Evolutionary conservation across 2,329 filamentous ascomycete genomes (phyloP), one percentile per base, ranked within the genome.

Genomic region (Ophioceras dolichostomum): DNA sequence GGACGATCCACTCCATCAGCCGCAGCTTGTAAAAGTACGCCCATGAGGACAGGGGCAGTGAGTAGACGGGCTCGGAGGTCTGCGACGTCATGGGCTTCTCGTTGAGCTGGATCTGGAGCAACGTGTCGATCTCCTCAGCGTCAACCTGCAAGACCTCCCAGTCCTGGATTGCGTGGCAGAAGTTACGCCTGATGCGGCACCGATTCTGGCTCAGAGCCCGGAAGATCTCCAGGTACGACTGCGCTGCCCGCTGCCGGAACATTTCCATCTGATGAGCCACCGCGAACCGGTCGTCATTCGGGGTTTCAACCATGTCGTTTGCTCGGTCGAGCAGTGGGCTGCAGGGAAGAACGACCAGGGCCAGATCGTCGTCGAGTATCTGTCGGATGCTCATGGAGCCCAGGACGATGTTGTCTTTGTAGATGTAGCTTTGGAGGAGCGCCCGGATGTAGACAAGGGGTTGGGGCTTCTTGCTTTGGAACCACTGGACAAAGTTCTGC

Each of bases 121-220:
- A 65, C 24, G 71, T 65, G 54, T 93, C 86, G 24, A 87, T 66
- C 43, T 84, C 76, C 53, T 89, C 83, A 5, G 83, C 82, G 49
- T 94, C 85, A 8, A 74, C 65, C 57, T 95, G 87, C 2, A 96
- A 65, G 36, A 73, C 71, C 49, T 95, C 87, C 79, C 87, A 93
- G 41, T 89, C 82, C 3, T 76, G 64, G 26, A 94, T 76, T 12
- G 80, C 74, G 53, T 96, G 89, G 43, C 79, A 87, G 8, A 98
- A 69, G n/a, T 81, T 87, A 26, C 91, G 76, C n/a, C 91, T 76
- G 30, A 94, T 76, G 2, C 91, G 80, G 52, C 86, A 93, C 37
- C 87, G 71, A 52, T 96, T 98, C 53, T 96, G 84, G 49, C 87
- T 94, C 14, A 91, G 68, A 7, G 83, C 81, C 34, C 87, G 76